These are phyloP conservation scores for Azolla pinnata DNA, from an alignment of 75 land plant species.

Conservation along the genomic window DNA sequence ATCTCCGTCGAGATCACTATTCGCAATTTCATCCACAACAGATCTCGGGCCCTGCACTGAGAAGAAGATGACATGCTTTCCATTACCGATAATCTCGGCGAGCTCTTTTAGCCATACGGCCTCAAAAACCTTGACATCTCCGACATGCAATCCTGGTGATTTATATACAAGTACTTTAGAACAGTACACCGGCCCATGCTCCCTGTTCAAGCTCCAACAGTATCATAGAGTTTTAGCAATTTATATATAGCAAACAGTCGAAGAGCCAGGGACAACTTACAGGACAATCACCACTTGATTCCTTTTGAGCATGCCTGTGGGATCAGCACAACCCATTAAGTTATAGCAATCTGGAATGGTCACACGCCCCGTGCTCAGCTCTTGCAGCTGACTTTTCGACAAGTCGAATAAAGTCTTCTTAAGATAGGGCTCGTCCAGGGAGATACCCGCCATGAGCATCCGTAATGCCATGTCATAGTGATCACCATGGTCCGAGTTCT, in stretches of 20 bases:
- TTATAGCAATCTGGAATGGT: conserved; percentile 46
- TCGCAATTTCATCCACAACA: conserved; percentile 73
- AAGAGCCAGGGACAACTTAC: conserved; percentile 33
- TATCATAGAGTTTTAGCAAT: conserved; percentile 1
- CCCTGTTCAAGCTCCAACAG: too few relatives aligned
- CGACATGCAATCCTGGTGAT: conserved; percentile 72
- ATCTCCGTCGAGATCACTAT: conserved; percentile 86
- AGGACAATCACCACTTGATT: conserved; percentile 70
- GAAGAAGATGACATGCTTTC: conserved; percentile 73
- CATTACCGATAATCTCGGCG: conserved; percentile 40
- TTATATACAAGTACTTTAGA: conserved; percentile 60
- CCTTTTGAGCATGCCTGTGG: conserved; percentile 43
- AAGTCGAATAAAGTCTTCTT: conserved; percentile 29
- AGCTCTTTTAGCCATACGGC: conserved; percentile 51
- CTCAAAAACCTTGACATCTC: conserved; percentile 58
- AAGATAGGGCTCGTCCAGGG: conserved; percentile 60
- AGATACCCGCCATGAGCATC: conserved; percentile 67
- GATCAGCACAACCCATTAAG: conserved; percentile 87
- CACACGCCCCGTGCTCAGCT: conserved; percentile 44
- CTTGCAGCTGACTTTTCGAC: conserved; percentile 23
- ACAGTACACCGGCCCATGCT: conserved; percentile 52
- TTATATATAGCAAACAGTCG: background rate
- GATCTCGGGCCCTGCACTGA: conserved; percentile 58
- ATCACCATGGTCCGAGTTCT: conserved; percentile 11
- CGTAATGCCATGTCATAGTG: conserved; percentile 17